Evolutionary conservation across 352 stramenopile genomes (phyloP).

Genomic region (Globisporangium carolinianum): DNA sequence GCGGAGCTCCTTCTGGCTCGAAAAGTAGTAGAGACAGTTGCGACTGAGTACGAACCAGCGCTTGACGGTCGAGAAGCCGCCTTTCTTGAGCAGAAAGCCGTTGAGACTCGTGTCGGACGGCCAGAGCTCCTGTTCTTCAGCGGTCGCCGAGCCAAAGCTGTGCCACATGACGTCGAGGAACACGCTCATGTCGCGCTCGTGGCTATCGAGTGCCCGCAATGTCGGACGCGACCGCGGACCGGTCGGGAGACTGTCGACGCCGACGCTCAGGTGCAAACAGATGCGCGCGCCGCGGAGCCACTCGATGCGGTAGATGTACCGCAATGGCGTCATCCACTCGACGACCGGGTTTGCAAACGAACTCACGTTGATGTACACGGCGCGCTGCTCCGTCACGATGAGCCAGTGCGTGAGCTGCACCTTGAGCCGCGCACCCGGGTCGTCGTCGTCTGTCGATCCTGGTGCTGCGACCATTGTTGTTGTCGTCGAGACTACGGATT

Average conservation of each 20-base stretch:
- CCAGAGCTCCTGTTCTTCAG: conserved; percentile 84
- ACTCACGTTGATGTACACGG: conserved; percentile 81
- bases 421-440: conserved; percentile 38
- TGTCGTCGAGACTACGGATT: no score
- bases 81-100: conserved; percentile 78
- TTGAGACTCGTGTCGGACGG: conserved; percentile 86
- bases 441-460: conserved; percentile 11
- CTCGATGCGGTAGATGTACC: conserved; percentile 81
- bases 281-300: conserved; percentile 58
- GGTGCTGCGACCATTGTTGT: conserved; percentile 2
- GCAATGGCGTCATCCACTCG: conserved; percentile 86
- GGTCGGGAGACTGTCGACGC: conserved; percentile 79
- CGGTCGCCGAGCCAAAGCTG: conserved; percentile 72
- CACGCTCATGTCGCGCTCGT: conserved; percentile 82
- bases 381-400: conserved; percentile 83
- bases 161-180: conserved; percentile 87
- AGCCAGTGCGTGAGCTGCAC: conserved; percentile 81
- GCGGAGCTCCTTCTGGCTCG: conserved; percentile 66
- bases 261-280: conserved; percentile 74
- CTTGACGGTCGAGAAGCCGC: conserved; percentile 69
- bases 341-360: conserved; percentile 71
- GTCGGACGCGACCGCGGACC: conserved; percentile 65
- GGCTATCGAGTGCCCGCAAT: conserved; percentile 58
- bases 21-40: conserved; percentile 88
- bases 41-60: conserved; percentile 86